phyloP scores from a whole-genome alignment of 805 yeast species.

The Candida palmyrensis region DNA sequence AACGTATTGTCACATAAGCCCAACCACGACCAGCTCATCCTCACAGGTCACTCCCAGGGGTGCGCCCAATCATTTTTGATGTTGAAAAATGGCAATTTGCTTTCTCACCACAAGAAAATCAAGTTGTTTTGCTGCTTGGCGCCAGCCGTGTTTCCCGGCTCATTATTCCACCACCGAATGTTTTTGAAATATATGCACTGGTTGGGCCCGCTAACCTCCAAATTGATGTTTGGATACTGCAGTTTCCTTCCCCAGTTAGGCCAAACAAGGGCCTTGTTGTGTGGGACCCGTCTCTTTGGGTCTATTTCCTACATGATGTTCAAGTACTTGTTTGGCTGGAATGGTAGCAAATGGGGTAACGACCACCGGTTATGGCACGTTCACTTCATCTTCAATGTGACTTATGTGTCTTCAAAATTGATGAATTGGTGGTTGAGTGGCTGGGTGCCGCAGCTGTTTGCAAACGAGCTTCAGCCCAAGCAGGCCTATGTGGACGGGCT shows the following conservation, averaged over 20 bases:
- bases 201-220: constrained; percentile 22
- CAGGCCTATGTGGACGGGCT: constrained; percentile 25
- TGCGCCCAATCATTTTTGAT: constrained; percentile 80
- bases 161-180: constrained; percentile 53
- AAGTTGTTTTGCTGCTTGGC: constrained; percentile 73
- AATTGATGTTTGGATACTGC: constrained; percentile 65
- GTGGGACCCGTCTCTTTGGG: constrained; percentile 47
- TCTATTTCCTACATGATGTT: constrained; percentile 74
- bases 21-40: constrained; percentile 42
- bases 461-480: constrained; percentile 30
- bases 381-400: constrained; percentile 83
- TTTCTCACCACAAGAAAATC: constrained; percentile 44
- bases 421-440: constrained; percentile 88
- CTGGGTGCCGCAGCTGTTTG: constrained; percentile 34
- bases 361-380: constrained; percentile 60
- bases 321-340: constrained; percentile 85
- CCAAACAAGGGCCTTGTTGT: constrained; percentile 41
- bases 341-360: constrained; percentile 61
- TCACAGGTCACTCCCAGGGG: constrained; percentile 90
- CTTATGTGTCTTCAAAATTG: constrained; percentile 68
- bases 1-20: constrained; percentile 46
- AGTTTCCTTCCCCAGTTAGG: constrained; percentile 78
- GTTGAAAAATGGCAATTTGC: constrained; percentile 39
- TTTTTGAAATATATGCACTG: constrained; percentile 61
- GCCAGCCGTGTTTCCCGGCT: constrained; percentile 90